Conservation (phyloP, 257 asterid species). For the Galeopsis tetrahit region DNA sequence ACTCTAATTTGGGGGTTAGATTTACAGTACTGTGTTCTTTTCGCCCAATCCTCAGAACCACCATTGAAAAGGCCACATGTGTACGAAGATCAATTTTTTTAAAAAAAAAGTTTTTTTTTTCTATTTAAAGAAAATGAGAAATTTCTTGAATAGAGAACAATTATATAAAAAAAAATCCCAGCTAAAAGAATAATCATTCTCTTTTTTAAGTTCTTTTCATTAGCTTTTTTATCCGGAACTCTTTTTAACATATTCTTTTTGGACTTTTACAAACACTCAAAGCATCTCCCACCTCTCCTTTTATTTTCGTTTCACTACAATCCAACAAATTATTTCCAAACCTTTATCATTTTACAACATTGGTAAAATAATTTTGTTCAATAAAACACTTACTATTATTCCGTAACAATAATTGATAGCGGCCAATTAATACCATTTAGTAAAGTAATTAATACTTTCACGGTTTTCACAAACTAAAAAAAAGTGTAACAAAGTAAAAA, state of each 20-base stretch:
- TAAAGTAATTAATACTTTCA: too few relatives aligned
- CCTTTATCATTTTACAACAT: not conserved
- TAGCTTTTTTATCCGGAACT: slow-evolving; percentile 19
- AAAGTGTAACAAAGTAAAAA: too few relatives aligned
- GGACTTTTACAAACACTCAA: slow-evolving; percentile 27
- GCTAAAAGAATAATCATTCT: slow-evolving; percentile 23
- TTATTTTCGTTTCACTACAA: slow-evolving; percentile 24
- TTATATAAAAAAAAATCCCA: not conserved
- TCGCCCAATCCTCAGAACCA: too few relatives aligned
- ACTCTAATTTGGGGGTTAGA: too few relatives aligned
- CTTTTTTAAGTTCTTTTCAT: slow-evolving; percentile 5
- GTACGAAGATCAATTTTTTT: not conserved
- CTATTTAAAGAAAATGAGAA: slow-evolving; percentile 6
- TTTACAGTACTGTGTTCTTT: too few relatives aligned
- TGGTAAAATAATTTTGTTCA: too few relatives aligned
- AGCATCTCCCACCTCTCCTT: slow-evolving; percentile 28
- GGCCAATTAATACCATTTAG: too few relatives aligned
- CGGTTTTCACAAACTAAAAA: too few relatives aligned
- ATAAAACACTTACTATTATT: too few relatives aligned
- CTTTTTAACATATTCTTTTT: slow-evolving; percentile 24
- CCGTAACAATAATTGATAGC: too few relatives aligned
- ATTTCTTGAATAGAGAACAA: not conserved
- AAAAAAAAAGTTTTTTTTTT: not conserved
- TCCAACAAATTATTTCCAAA: slow-evolving; percentile 11
- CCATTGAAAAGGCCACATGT: not conserved